phyloP scores from a whole-genome alignment of 139 green algal species.

The Monoraphidium neglectum region DNA sequence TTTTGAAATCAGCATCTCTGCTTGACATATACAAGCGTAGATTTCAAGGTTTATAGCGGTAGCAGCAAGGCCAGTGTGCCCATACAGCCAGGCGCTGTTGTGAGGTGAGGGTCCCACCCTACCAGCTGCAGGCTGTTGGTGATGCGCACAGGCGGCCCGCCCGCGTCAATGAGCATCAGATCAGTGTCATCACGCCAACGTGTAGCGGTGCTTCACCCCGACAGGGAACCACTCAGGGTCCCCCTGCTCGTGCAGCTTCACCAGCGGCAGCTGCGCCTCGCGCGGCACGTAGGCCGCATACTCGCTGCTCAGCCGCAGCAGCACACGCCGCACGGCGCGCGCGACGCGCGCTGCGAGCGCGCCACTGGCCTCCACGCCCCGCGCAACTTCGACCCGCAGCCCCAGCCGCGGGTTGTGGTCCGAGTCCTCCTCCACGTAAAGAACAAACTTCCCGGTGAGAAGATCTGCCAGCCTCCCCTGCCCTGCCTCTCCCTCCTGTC shows the following conservation, averaged over 20 bases:
- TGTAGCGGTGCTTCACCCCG: slow-evolving; percentile 31
- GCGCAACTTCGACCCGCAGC: slow-evolving; percentile 22
- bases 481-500: no score
- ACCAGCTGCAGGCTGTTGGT: no score
- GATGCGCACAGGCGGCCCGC: no score
- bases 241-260: slow-evolving; percentile 7
- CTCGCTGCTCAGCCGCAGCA: slow-evolving; percentile 20
- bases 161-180: no score
- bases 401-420: slow-evolving; percentile 21
- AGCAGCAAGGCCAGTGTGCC: no score
- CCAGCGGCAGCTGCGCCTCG: not conserved
- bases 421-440: slow-evolving; percentile 19
- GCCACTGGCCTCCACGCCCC: not conserved
- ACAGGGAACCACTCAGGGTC: slow-evolving; percentile 15
- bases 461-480: slow-evolving; percentile 1
- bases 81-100: no score
- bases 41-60: no score
- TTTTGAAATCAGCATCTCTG: no score
- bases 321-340: not conserved
- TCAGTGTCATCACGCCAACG: no score
- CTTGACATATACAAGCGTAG: no score
- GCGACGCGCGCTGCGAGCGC: not conserved
- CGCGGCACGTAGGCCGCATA: slow-evolving; percentile 15
- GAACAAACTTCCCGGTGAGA: slow-evolving; percentile 34
- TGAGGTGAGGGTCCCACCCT: no score